Evolutionary conservation across 257 asterid species (phyloP).

Genomic region (Hygrophila difformis): DNA sequence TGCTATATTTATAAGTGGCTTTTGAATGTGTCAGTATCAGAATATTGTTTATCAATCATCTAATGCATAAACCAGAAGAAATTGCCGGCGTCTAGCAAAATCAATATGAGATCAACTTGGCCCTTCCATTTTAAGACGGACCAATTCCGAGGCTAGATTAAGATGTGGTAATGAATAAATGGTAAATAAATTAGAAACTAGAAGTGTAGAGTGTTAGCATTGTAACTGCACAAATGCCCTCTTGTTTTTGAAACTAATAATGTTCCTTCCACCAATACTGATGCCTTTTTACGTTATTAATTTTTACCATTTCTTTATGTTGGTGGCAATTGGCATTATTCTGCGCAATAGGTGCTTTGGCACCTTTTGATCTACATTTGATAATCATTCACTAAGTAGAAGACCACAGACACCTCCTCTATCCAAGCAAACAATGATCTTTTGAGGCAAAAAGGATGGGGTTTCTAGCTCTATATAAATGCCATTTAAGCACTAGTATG

Average conservation of each 20-base stretch:
- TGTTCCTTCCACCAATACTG: not conserved
- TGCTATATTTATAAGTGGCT: not conserved
- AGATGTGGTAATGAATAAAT: not conserved
- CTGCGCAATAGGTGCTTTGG: not conserved
- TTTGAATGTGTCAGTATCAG: not conserved
- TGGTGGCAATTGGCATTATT: not conserved
- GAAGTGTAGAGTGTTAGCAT: conserved; percentile 5
- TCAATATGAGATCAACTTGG: not conserved
- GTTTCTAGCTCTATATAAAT: not conserved
- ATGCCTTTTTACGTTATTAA: not conserved
- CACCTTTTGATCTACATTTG: not conserved
- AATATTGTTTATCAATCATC: conserved; percentile 1
- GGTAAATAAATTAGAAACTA: conserved; percentile 2
- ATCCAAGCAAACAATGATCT: not conserved
- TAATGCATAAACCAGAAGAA: not conserved
- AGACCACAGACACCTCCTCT: too few relatives aligned
- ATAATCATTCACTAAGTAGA: too few relatives aligned
- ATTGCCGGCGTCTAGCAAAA: not conserved
- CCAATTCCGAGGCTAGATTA: not conserved
- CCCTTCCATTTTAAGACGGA: conserved; percentile 1
- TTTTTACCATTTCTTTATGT: not conserved
- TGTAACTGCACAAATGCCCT: conserved; percentile 6
- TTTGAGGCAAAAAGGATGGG: not conserved
- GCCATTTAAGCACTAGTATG: not conserved
- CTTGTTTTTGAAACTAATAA: not conserved